Evolutionary conservation across 202 grass and related monocot genomes (phyloP).

Genomic region (Bolboschoenoplectus hybrid): DNA sequence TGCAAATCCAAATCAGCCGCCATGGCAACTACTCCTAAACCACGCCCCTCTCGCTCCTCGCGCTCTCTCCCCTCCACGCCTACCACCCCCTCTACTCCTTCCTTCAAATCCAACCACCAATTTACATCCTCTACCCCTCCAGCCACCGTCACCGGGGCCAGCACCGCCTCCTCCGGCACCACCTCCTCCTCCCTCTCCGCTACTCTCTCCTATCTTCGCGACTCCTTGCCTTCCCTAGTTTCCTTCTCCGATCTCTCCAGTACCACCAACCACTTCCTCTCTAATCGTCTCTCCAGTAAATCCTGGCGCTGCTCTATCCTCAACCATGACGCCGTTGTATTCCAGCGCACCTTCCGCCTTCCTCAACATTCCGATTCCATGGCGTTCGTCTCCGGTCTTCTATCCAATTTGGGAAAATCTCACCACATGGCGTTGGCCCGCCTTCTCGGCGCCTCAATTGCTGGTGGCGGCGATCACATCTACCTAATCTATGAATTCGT

Average conservation of each 20-base stretch:
- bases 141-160: neutral
- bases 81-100: slow-evolving; percentile 37
- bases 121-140: slow-evolving; percentile 1
- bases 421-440: slow-evolving; percentile 74
- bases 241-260: slow-evolving; percentile 61
- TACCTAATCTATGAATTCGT: slow-evolving; percentile 78
- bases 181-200: slow-evolving; percentile 52
- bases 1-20: slow-evolving; percentile 51
- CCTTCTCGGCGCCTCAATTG: slow-evolving; percentile 74
- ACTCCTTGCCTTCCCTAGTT: slow-evolving; percentile 54
- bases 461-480: slow-evolving; percentile 50
- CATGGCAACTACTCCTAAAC: slow-evolving; percentile 34
- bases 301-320: slow-evolving; percentile 69
- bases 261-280: slow-evolving; percentile 73
- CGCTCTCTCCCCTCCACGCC: slow-evolving; percentile 28
- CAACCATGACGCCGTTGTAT: slow-evolving; percentile 58
- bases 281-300: slow-evolving; percentile 40
- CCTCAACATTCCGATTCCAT: slow-evolving; percentile 46
- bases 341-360: slow-evolving; percentile 57
- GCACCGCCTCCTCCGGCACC: slow-evolving; percentile 28
- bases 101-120: neutral
- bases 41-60: neutral
- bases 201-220: slow-evolving; percentile 60
- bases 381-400: slow-evolving; percentile 48
- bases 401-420: slow-evolving; percentile 65